Evolutionary conservation across 2,329 filamentous ascomycete species (phyloP).

Genomic region (Clonostachys sp.): DNA sequence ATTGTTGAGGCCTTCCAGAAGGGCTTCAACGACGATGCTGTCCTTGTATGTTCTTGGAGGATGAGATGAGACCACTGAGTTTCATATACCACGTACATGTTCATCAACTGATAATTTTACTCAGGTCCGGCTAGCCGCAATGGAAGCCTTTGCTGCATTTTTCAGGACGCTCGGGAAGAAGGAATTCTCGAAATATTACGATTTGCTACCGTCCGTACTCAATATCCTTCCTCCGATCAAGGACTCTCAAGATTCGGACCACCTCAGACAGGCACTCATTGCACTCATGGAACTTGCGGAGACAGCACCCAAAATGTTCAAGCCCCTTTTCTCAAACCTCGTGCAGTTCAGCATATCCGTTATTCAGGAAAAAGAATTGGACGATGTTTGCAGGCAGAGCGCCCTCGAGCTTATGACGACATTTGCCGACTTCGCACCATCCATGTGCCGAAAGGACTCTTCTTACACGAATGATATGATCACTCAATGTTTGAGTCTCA

Average conservation of each 20-base stretch:
- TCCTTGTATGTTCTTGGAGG: conserved; percentile 42
- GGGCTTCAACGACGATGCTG: conserved; percentile 85
- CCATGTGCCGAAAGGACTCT: conserved; percentile 92
- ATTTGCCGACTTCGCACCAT: conserved; percentile 90
- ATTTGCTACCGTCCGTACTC: conserved; percentile 82
- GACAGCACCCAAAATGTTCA: conserved; percentile 96
- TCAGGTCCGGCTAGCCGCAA: conserved; percentile 84
- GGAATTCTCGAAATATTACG: conserved; percentile 80
- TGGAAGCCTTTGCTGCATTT: conserved; percentile 95
- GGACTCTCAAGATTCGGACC: conserved; percentile 83
- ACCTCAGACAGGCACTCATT: conserved; percentile 84
- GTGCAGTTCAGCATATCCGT: conserved; percentile 92
- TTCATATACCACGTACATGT: background rate
- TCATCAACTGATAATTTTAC: conserved; percentile 1
- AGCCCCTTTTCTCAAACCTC: conserved; percentile 84
- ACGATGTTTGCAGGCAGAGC: conserved; percentile 87
- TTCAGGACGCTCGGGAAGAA: conserved; percentile 90
- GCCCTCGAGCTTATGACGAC: conserved; percentile 96
- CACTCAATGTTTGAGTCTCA: conserved; percentile 92
- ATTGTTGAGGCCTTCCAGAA: conserved; percentile 84
- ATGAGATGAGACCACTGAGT: background rate
- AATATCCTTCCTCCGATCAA: conserved; percentile 95
- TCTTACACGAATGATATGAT: conserved; percentile 95
- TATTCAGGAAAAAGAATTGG: conserved; percentile 92
- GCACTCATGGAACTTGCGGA: conserved; percentile 93